These are phyloP conservation scores for Papiliotrema flavescens DNA, from an alignment of 1,284 basidiomycete genomes.

Conservation along the genomic window DNA sequence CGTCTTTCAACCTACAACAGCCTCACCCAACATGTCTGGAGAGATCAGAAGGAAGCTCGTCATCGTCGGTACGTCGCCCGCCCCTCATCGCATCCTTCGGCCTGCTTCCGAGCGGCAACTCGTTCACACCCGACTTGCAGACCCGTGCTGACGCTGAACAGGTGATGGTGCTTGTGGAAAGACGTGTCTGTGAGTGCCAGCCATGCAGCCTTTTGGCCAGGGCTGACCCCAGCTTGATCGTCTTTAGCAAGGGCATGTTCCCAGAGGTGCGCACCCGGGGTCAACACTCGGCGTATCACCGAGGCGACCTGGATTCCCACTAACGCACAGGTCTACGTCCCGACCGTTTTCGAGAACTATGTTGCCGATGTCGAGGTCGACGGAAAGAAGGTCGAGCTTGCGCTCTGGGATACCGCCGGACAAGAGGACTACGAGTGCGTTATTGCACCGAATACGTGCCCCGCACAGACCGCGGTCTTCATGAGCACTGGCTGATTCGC, in stretches of 20 bases:
- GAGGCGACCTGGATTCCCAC: background rate
- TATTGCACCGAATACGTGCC: too few species aligned
- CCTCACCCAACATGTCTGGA: slow-evolving; percentile 35
- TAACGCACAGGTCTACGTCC: slow-evolving; percentile 71
- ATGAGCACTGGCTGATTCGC: too few species aligned
- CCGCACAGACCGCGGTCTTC: too few species aligned
- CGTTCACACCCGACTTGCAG: background rate
- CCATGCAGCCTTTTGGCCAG: background rate
- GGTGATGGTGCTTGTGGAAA: slow-evolving; percentile 56
- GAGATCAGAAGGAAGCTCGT: slow-evolving; percentile 51
- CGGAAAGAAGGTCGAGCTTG: slow-evolving; percentile 85
- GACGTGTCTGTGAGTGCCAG: slow-evolving; percentile 52
- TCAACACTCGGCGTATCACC: background rate
- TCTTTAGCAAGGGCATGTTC: slow-evolving; percentile 77
- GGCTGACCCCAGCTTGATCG: slow-evolving; percentile 47
- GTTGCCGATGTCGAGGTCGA: slow-evolving; percentile 87
- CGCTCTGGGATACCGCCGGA: slow-evolving; percentile 93
- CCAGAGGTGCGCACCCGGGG: slow-evolving; percentile 65
- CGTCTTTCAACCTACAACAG: background rate
- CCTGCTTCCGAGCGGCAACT: background rate
- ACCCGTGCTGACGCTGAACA: slow-evolving; percentile 17
- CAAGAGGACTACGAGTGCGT: slow-evolving; percentile 67
- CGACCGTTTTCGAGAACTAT: slow-evolving; percentile 83
- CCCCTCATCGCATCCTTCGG: background rate
- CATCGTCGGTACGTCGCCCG: slow-evolving; percentile 46